These are phyloP conservation scores for Nicotiana noctiflora DNA, from an alignment of 257 asterid genomes.

Conservation along the genomic window DNA sequence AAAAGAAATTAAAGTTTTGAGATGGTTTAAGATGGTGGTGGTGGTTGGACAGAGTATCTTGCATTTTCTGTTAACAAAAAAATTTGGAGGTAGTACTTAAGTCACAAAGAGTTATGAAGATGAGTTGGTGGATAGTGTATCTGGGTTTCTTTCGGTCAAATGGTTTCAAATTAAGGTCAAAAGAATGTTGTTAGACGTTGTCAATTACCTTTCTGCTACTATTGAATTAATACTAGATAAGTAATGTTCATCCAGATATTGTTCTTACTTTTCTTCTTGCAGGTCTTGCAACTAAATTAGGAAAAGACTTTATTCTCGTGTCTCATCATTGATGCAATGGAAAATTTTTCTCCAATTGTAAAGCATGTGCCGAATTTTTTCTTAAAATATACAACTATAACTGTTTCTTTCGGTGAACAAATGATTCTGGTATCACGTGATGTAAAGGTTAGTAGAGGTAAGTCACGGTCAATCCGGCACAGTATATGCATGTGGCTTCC, in stretches of 20 bases:
- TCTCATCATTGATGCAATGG: constrained; percentile 93
- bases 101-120: neutral
- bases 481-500: no score
- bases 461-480: neutral
- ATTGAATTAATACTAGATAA: neutral
- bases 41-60: no score
- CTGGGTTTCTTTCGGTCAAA: neutral
- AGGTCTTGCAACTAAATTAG: constrained; percentile 65
- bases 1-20: no score
- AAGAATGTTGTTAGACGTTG: neutral
- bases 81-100: neutral
- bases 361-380: no score
- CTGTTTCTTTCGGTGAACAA: neutral
- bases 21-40: no score
- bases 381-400: neutral
- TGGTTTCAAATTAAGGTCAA: neutral
- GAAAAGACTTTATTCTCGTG: constrained; percentile 66
- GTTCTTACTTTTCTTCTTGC: constrained; percentile 6
- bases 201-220: neutral
- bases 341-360: constrained; percentile 79
- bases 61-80: neutral
- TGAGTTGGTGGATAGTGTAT: neutral
- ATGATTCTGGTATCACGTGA: neutral
- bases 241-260: neutral
- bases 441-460: neutral